Evolutionary conservation across 1,284 basidiomycete genomes (phyloP).

Genomic region (Apiotrichum sp.): DNA sequence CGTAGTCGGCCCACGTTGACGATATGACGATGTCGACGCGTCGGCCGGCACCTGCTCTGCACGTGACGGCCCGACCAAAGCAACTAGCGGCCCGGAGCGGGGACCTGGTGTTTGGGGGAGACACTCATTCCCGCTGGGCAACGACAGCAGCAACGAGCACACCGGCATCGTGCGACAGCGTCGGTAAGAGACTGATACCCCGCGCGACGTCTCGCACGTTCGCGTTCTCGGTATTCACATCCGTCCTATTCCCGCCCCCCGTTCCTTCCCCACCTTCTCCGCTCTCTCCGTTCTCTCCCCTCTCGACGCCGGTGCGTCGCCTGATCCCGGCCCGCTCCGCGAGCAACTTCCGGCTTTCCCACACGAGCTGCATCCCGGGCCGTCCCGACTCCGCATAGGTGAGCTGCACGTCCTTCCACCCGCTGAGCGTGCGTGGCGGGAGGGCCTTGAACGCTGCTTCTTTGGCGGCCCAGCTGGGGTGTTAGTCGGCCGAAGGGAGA

Average conservation of each 20-base stretch:
- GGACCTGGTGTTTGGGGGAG: too few species aligned
- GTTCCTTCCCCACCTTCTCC: too few species aligned
- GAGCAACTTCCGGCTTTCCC: not conserved
- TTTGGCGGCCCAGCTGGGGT: constrained; percentile 69
- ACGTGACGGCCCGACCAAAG: too few species aligned
- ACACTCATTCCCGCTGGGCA: constrained; percentile 49
- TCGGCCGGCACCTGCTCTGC: too few species aligned
- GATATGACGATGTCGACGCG: too few species aligned
- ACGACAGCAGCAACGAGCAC: constrained; percentile 71
- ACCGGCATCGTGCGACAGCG: constrained; percentile 77
- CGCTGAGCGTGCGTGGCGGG: constrained; percentile 56
- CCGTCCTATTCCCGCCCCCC: not conserved
- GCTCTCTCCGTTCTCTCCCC: not conserved
- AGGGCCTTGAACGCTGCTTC: constrained; percentile 87
- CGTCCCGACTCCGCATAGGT: constrained; percentile 19
- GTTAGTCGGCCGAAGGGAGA: constrained; percentile 1
- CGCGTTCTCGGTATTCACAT: not conserved
- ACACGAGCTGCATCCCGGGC: constrained; percentile 16
- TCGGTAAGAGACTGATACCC: constrained; percentile 54
- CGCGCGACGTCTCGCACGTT: not conserved
- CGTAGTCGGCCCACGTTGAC: too few species aligned
- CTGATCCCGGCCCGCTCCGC: not conserved
- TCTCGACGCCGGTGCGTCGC: too few species aligned
- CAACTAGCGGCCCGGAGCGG: too few species aligned
- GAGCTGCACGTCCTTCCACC: constrained; percentile 65